Evolutionary conservation across 2,329 filamentous ascomycete species (phyloP), one percentile per base, ranked within the genome.

Genomic region (Aureobasidium leucospermi): DNA sequence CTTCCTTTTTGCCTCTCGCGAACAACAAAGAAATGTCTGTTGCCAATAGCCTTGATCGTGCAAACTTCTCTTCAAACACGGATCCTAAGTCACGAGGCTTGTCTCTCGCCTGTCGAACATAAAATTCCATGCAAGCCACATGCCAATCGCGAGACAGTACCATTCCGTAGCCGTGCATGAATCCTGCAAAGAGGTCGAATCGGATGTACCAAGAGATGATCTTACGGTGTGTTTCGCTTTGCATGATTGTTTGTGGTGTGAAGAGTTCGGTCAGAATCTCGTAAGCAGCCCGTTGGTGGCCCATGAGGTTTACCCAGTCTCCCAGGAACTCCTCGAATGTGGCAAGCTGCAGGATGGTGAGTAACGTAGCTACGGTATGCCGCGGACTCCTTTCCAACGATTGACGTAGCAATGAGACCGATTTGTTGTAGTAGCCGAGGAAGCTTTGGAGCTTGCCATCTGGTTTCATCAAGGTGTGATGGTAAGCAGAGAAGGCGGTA

Each of bases 241-340:
- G 78, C 76, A 87, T 85, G 45, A 89, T 84, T 0, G 85, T 87
- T 63, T 91, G 79, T 0, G 90, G 89, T 0, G 85, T 90, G 69
- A 90, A 92, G 0, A 96, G 76, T 45, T 87, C 83, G 1, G 81
- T 87, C 47, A 97, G 76, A 66, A 97, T 87, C 63, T 90, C 85
- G 68, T 88, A 84, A 0, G 94, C 94, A 10, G 93, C 94, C 69
- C 88, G 90, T 71, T 96, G 92, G 70, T 97, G 94, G 23, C 91
- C 89, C 74, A 94, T 87, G 15, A 97, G 79, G 67, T 95, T 96
- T 57, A 95, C 85, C 91, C 91, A 97, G 70, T 99, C 94, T 11
- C 94, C 94, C 47, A 97, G 80, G 67, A 91, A 95, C 74, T 97
- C 94, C 90, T 99, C 94, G 59, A 96, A 94, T 3, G 90, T 95